Evolutionary conservation across 306 rosid genomes (phyloP), one percentile per base, ranked within the genome.

Genomic region (Vachellia pachyceras): DNA sequence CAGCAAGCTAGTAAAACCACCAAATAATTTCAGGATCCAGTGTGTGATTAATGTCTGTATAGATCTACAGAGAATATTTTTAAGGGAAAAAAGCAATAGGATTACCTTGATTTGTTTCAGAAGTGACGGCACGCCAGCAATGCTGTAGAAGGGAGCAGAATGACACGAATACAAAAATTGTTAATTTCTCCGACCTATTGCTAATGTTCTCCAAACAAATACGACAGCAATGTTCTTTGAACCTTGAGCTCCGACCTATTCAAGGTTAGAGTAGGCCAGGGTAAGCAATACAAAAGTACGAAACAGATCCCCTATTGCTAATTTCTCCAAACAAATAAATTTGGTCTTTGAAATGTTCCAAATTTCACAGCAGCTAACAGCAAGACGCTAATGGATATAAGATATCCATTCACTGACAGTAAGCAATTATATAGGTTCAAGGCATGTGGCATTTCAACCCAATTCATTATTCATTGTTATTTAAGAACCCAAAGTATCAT

Each of bases 141-240:
- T n/a, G n/a, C n/a, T n/a, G n/a, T n/a, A n/a, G n/a, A n/a, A n/a
- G n/a, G n/a, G n/a, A n/a, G n/a, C n/a, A n/a, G n/a, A n/a, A n/a
- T n/a, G n/a, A n/a, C n/a, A n/a, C n/a, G n/a, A n/a, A n/a, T n/a
- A n/a, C n/a, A n/a, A n/a, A n/a, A n/a, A n/a, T n/a, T n/a, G n/a
- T n/a, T n/a, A n/a, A n/a, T n/a, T n/a, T n/a, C n/a, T n/a, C n/a
- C n/a, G n/a, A n/a, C n/a, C n/a, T n/a, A n/a, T n/a, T n/a, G n/a
- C n/a, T n/a, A n/a, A n/a, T n/a, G n/a, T n/a, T n/a, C n/a, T n/a
- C n/a, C n/a, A n/a, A n/a, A n/a, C n/a, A n/a, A n/a, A n/a, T n/a
- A n/a, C n/a, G n/a, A n/a, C n/a, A n/a, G n/a, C n/a, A n/a, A 36
- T 65, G 88, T 76, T 82, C 88, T 77, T 80, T 82, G 39, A 88